Percentiles rank a stretch among this genome's conserved stretches.
Evolutionary conservation across 345 rosid genomes (phyloP).

Genomic region (Euclidium syriacum): DNA sequence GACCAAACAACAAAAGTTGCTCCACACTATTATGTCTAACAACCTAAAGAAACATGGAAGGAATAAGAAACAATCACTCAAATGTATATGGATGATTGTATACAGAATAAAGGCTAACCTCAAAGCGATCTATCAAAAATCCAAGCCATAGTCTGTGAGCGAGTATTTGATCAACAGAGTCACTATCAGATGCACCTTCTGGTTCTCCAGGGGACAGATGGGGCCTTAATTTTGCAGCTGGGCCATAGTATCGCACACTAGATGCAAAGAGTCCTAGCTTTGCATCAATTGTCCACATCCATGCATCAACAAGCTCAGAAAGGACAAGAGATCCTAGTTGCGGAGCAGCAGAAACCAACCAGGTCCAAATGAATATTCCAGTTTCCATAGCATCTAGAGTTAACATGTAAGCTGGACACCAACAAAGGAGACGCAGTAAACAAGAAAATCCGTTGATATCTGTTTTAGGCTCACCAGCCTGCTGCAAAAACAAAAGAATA

Average conservation of each 20-base stretch:
- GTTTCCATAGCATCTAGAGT: slow-evolving; percentile 96
- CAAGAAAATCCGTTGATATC: slow-evolving; percentile 87
- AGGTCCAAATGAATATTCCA: slow-evolving; percentile 96
- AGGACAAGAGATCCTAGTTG: slow-evolving; percentile 88
- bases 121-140: slow-evolving; percentile 91
- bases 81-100: background rate
- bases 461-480: slow-evolving; percentile 73
- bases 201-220: slow-evolving; percentile 97
- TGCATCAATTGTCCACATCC: slow-evolving; percentile 99
- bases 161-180: slow-evolving; percentile 87
- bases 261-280: slow-evolving; percentile 96
- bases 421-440: slow-evolving; percentile 93
- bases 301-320: slow-evolving; percentile 99
- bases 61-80: slow-evolving; percentile 12
- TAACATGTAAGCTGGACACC: slow-evolving; percentile 99
- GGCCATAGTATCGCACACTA: slow-evolving; percentile 75
- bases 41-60: slow-evolving; percentile 45
- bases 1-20: slow-evolving; percentile 92
- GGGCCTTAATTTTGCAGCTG: slow-evolving; percentile 93
- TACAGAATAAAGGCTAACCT: slow-evolving; percentile 41
- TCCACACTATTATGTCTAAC: slow-evolving; percentile 85
- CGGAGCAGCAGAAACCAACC: slow-evolving; percentile 99
- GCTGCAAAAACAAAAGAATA: slow-evolving; percentile 21
- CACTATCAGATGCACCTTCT: slow-evolving; percentile 52
- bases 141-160: slow-evolving; percentile 99